These are phyloP conservation scores for Polysphondylium violaceum DNA, from an alignment of 78 protist species.

Conservation along the genomic window DNA sequence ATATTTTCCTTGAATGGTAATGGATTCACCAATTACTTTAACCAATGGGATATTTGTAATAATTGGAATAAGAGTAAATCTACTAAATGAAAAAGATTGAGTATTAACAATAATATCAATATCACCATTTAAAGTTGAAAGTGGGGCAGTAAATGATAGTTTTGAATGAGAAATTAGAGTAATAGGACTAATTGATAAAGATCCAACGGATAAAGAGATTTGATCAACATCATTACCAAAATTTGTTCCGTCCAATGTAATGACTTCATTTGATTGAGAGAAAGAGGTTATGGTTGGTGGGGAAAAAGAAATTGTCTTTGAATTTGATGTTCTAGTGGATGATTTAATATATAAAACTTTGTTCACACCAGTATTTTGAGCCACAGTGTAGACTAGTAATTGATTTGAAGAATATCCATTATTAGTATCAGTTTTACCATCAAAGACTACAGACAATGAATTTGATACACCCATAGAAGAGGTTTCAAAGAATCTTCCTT, in stretches of 20 bases:
- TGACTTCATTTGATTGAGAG: neutral
- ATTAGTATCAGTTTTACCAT: neutral
- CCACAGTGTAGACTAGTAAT: too few relatives aligned
- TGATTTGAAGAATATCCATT: neutral
- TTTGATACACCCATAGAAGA: neutral
- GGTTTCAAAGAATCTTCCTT: conserved; percentile 21
- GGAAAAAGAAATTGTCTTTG: neutral
- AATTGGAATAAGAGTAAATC: neutral
- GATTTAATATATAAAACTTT: neutral
- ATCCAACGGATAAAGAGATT: neutral
- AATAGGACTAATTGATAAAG: neutral
- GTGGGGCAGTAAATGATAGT: neutral
- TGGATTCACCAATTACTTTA: neutral
- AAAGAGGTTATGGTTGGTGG: neutral
- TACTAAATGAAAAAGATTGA: neutral
- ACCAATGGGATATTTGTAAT: too few relatives aligned
- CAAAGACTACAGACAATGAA: neutral
- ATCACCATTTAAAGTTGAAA: neutral
- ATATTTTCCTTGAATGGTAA: neutral
- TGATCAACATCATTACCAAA: neutral
- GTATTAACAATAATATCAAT: neutral
- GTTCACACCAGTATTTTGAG: neutral
- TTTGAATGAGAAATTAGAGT: neutral
- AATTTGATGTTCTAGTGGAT: neutral
- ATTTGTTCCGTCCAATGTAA: neutral